Conservation (phyloP, 2,329 filamentous ascomycete species). For the Achaetomium macrosporum region DNA sequence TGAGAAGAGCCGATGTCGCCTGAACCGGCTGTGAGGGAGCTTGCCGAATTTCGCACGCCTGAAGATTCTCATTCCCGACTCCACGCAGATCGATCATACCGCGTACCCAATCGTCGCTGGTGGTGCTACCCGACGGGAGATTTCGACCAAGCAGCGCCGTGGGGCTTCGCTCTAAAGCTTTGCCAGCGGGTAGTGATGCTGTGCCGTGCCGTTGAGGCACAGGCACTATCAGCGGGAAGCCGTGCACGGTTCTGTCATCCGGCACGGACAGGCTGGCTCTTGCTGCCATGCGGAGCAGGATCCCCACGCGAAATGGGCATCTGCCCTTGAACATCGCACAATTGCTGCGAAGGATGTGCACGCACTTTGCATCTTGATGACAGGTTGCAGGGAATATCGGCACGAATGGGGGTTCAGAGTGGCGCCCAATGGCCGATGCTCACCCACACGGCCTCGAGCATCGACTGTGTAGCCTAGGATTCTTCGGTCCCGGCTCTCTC, state of each 20-base stretch:
- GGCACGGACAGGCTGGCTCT: not conserved
- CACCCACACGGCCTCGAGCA: conserved; percentile 9
- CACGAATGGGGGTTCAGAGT: conserved; percentile 15
- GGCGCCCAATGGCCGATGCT: conserved; percentile 16
- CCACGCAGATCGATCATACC: not conserved
- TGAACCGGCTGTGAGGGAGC: not conserved
- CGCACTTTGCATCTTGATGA: conserved; percentile 18
- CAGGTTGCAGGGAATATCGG: conserved; percentile 16
- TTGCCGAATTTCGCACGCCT: not conserved
- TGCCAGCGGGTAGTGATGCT: not conserved
- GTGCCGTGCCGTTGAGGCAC: conserved; percentile 11
- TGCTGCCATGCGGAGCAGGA: not conserved
- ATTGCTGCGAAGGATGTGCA: conserved; percentile 9
- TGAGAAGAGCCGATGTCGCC: conserved; percentile 5
- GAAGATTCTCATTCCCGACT: too few relatives aligned
- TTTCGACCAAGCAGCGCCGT: conserved; percentile 4
- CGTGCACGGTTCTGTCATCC: not conserved
- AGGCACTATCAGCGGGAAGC: not conserved
- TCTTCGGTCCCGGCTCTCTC: conserved; percentile 11
- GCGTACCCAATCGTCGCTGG: not conserved
- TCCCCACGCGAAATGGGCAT: too few relatives aligned
- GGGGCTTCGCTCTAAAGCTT: not conserved
- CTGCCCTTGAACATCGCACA: conserved; percentile 7
- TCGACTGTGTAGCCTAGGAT: not conserved
- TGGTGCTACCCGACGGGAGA: conserved; percentile 10